Base-by-base conservation (phyloP, 75 land plant species). In the Gnetum montanum region DNA sequence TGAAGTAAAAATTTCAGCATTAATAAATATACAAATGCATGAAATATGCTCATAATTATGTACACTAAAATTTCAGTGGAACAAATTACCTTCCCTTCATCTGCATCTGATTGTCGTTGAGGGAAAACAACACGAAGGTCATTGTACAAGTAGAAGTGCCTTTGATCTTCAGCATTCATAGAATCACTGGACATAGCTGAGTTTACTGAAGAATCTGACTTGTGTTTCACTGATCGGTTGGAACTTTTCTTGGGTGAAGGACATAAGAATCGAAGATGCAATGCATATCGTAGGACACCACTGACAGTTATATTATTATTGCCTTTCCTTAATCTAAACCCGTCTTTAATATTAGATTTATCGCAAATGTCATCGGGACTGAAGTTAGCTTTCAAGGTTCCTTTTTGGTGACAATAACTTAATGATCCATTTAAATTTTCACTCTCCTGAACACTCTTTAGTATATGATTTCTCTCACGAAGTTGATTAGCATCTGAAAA, bases 81-180 rank as follows among this genome's bases (percentile, higher is more conserved):
- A 12, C 16, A 41, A 41, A 13, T 15, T 83, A 94, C 98, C 96
- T 90, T 83, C 66, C 99, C 98, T 57, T 95, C 99, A 70, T 90
- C 99, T 43, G 91, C 63, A 76, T 95, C 99, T 31, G 99, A 75
- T 27, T 86, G 99, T 36, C 99, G 86, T 66, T 90, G 99, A 49
- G 99, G 99, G 56, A 95, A 95, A 23, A 95, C 97, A 46, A 86
- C 99, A 23, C 91, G 68, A 35, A 95, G 64, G 54, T 95, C 99
- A 67, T 77, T 95, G 64, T 95, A 90, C 45, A 94, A 54, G 62
- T 90, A 95, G 66, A 95, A 95, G 6, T 80, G 77, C 46, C 99
- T 38, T 36, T 76, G 74, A 12, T 64, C 82, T 13, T 56, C 71
- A 26, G 8, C 28, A 20, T 67, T 64, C 19, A 23, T n/a, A 33